Evolutionary conservation across 2,329 filamentous ascomycete genomes (phyloP), one percentile per base, ranked within the genome.

Genomic region (Aureobasidium sp.): DNA sequence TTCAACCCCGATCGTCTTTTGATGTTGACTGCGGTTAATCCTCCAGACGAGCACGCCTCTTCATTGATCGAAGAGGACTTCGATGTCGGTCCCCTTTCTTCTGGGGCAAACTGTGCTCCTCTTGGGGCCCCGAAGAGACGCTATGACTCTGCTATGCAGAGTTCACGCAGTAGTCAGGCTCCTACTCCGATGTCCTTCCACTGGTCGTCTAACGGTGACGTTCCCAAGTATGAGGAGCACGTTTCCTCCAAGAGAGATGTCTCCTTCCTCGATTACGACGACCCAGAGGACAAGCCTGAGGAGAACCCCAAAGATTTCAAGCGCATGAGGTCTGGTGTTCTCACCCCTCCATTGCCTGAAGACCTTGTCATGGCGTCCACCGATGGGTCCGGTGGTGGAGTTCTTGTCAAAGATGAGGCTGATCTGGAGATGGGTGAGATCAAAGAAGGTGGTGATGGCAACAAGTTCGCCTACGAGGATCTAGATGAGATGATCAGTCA

Each of bases 351-450:
- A 5, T 47, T 25, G 15, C 45, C 37, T 5, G 57, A 59, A 27
- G 57, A 59, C 7, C 36, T 59, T 8, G 34, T 41, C 11, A 42
- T 42, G 36, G 15, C 5, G 1, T 41, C 34, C 27, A 34, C 27
- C 11, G 34, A 29, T 32, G 44, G 50, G 27, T 4, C 25, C 16
- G 27, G 5, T 29, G 54, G 30, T n/a, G 54, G 54, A 9, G 54
- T 58, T 8, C 8, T 9, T 7, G 42, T 59, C 57, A 59, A 50
- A 16, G 1, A 15, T 5, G 57, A 59, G 27, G 25, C 25, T 8
- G 57, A 59, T 25, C 16, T 59, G 36, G 57, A 49, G 27, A 59
- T 59, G 34, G 57, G 57, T 27, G 57, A 50, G 45, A 27, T 59
- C 6, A n/a, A 30, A 25, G 45, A 50, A 16, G n/a, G 16, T n/a